Evolutionary conservation across 73 alveolate species (phyloP).

Genomic region (Tetrahymena thermophila): DNA sequence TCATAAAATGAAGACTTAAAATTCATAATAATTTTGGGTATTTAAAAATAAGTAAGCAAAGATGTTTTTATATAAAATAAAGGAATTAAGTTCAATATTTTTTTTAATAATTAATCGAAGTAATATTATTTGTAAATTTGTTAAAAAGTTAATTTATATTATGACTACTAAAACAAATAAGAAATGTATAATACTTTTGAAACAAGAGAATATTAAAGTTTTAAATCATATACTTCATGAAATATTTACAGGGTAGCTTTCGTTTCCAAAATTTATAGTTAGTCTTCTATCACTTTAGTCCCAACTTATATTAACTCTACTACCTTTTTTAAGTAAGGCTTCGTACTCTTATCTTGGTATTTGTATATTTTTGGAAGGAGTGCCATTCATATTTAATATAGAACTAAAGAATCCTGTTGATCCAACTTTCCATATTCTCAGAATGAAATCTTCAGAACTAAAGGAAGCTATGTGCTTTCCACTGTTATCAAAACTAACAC

Average conservation of each 20-base stretch:
- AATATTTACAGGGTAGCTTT: not conserved
- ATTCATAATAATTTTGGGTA: no score
- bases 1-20: no score
- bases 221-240: not conserved
- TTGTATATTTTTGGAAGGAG: not conserved
- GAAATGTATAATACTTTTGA: not conserved
- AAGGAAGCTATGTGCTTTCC: slow-evolving; percentile 31
- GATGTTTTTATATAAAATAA: no score
- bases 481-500: slow-evolving; percentile 18
- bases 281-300: not conserved
- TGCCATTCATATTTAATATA: not conserved
- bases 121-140: no score
- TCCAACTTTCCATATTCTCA: slow-evolving; percentile 38
- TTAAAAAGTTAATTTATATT: no score
- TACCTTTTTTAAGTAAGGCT: not conserved
- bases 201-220: not conserved
- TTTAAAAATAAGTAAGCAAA: no score
- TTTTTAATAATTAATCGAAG: no score
- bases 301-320: not conserved
- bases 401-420: slow-evolving; percentile 19
- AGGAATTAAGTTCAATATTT: no score
- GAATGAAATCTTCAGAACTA: slow-evolving; percentile 19
- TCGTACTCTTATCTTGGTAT: not conserved
- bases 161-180: not conserved
- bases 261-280: not conserved